Base-by-base conservation (phyloP, 1,139 yeast species). In the Saccharomyces hybrid region DNA sequence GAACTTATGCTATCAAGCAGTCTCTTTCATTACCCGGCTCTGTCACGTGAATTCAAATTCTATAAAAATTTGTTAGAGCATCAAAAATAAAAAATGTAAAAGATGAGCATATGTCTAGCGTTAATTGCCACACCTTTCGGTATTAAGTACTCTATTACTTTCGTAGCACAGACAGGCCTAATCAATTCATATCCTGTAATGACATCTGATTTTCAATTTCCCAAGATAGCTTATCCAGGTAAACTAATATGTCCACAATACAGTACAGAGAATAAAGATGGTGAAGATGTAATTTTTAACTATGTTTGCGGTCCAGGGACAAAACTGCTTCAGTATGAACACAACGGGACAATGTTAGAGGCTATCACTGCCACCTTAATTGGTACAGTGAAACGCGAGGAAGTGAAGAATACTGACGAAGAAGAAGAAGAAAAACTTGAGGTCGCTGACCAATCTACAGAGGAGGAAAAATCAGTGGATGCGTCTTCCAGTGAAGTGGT, bases 151-250 rank as follows among this genome's bases (percentile, higher is more conserved):
- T n/a, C n/a, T n/a, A n/a, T n/a, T n/a, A n/a, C n/a, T n/a, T n/a
- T n/a, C n/a, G n/a, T n/a, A n/a, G n/a, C n/a, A n/a, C n/a, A n/a
- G n/a, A n/a, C n/a, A n/a, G n/a, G n/a, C n/a, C n/a, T n/a, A n/a
- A n/a, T n/a, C n/a, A n/a, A n/a, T n/a, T n/a, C n/a, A n/a, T n/a
- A n/a, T 47, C 27, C 8, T 9, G 14, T 46, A 31, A 52, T 57
- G 54, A 44, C 54, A 2, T 42, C 50, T 28, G 47, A 49, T 28
- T 27, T 60, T 7, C 57, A 59, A 23, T 62, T 76, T 26, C 78
- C 79, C 14, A 70, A 73, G 27, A 68, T 66, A 46, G 90, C 82
- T 2, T 78, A 87, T 14, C 97, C 97, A 1, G 97, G 97, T 1
- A 96, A 89, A 60, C 75, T 80, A 11, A 70, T 79, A 34, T 76